A percentile compares a stretch with the other conserved stretches of the same genome.
Evolutionary conservation across 1,284 basidiomycete species (phyloP).

Genomic region (Pseudozyma thailandica): DNA sequence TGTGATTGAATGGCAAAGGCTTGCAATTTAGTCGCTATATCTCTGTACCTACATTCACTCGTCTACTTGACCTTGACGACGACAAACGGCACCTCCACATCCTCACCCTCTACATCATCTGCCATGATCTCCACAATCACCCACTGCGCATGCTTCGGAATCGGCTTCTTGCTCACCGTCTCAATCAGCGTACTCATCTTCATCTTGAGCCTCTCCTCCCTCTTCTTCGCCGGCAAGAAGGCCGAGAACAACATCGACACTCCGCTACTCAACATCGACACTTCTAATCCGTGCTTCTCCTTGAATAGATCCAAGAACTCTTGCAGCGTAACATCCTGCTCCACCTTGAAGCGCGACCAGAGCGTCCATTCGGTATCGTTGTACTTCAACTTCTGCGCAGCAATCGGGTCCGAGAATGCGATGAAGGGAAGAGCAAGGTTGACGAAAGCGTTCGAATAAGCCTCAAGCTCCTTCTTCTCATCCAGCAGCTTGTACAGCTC

Average conservation of each 20-base stretch:
- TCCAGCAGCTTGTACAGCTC: conserved; percentile 97
- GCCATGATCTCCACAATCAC: conserved; percentile 95
- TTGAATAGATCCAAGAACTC: conserved; percentile 88
- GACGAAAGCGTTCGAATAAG: conserved; percentile 95
- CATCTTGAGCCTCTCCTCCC: conserved; percentile 65
- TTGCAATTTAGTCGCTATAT: too few species aligned
- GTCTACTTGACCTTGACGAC: conserved; percentile 56
- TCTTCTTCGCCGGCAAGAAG: conserved; percentile 63
- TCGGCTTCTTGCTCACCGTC: conserved; percentile 75
- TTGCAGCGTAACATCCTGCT: conserved; percentile 85
- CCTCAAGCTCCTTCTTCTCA: conserved; percentile 88
- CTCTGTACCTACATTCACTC: too few species aligned
- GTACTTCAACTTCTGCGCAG: conserved; percentile 72
- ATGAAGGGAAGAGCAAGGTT: conserved; percentile 99
- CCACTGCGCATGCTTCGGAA: conserved; percentile 73
- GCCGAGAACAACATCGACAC: conserved; percentile 96
- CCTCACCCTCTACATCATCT: conserved; percentile 85
- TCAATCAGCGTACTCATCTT: conserved; percentile 89
- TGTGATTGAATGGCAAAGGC: too few species aligned
- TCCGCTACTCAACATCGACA: conserved; percentile 95
- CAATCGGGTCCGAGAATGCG: conserved; percentile 97
- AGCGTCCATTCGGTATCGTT: conserved; percentile 89
- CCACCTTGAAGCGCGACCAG: conserved; percentile 93
- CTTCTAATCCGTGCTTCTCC: conserved; percentile 83
- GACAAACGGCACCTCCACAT: conserved; percentile 69